A percentile compares a stretch with the other conserved stretches of the same genome.
Conservation (phyloP, 805 yeast genomes). For the Yamadazyma sp. region DNA sequence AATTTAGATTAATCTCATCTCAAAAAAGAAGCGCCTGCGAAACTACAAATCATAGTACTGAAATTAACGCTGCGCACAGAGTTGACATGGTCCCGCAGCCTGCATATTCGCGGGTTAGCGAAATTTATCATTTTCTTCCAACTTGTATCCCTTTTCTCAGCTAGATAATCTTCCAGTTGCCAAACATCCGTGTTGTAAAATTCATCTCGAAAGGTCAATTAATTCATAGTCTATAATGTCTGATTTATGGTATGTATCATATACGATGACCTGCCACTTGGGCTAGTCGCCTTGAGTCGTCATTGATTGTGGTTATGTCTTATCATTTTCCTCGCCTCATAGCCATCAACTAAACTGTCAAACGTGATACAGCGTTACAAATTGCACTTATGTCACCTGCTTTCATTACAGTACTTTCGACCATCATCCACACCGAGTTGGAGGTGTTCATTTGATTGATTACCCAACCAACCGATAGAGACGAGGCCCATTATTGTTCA, state of each 20-base stretch:
- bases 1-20: conserved; percentile 13
- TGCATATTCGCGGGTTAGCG: conserved; percentile 11
- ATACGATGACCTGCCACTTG: no score
- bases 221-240: conserved; percentile 45
- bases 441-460: no score
- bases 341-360: no score
- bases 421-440: no score
- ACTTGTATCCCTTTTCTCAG: conserved; percentile 12
- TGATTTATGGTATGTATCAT: conserved; percentile 66
- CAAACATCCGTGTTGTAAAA: no score
- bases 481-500: no score
- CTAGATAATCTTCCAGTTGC: conserved; percentile 2
- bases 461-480: no score
- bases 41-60: conserved; percentile 4
- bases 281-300: no score
- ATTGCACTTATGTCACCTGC: no score
- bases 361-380: no score
- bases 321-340: no score
- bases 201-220: conserved; percentile 5
- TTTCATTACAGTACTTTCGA: no score
- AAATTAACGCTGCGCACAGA: conserved; percentile 6
- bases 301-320: not conserved
- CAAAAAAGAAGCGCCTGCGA: conserved; percentile 1
- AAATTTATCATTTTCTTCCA: conserved; percentile 11
- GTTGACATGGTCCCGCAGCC: conserved; percentile 7